A percentile compares a stretch with the other conserved stretches of the same genome.
phyloP scores from a whole-genome alignment of 371 early-diverging fungal species.

The Mucor irregularis region DNA sequence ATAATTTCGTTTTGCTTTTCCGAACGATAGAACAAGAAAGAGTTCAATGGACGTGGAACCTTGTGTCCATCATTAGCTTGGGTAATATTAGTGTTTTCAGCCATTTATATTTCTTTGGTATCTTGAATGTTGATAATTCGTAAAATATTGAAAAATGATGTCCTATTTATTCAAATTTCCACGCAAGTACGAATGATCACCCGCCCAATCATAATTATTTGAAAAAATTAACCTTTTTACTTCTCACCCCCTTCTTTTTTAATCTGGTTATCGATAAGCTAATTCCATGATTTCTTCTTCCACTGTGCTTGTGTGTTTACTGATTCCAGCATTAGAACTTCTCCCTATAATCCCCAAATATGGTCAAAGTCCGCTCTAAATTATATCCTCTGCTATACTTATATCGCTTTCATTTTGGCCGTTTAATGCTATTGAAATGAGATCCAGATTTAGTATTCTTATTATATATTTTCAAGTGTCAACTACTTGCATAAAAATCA shows the following conservation, averaged over 20 bases:
- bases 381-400: not conserved
- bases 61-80: not conserved
- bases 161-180: conserved; percentile 1
- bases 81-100: not conserved
- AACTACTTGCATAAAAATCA: not conserved
- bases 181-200: not conserved
- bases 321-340: not conserved
- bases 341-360: conserved; percentile 4
- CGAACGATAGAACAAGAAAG: conserved; percentile 71
- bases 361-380: conserved; percentile 9
- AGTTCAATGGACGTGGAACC: conserved; percentile 63
- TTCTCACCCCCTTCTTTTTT: not conserved
- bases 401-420: not conserved
- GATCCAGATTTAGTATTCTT: not conserved
- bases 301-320: not conserved
- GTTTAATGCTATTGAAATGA: not conserved
- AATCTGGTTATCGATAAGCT: too few species aligned
- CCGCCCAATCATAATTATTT: conserved; percentile 15
- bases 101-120: too few species aligned
- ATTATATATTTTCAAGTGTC: not conserved
- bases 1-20: conserved; percentile 71
- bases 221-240: not conserved
- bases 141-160: not conserved
- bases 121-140: not conserved
- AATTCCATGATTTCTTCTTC: not conserved